Percentiles rank a stretch among this genome's conserved stretches.
These are phyloP conservation scores for Nothophaeocryptopus gaeumannii DNA, from an alignment of 2,329 filamentous ascomycete species.

Conservation along the genomic window DNA sequence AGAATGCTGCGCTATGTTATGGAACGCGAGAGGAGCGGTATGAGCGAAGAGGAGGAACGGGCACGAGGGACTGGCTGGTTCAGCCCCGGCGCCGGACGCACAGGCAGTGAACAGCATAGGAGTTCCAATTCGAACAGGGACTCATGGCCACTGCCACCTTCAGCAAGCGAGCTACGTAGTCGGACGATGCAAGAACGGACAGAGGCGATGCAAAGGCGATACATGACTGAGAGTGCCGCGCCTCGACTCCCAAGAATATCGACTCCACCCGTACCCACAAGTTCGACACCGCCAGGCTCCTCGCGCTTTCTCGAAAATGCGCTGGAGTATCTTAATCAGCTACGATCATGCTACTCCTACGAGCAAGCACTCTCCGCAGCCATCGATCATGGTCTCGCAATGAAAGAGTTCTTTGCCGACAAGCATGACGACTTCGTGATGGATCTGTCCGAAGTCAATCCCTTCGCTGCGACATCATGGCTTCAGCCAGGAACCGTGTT, in stretches of 20 bases:
- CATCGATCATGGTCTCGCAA: constrained; percentile 53
- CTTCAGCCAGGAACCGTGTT: constrained; percentile 60
- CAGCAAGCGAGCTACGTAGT: constrained; percentile 21
- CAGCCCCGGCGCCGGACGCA: constrained; percentile 17
- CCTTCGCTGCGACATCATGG: constrained; percentile 59
- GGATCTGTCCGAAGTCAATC: constrained; percentile 51
- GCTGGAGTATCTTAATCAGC: constrained; percentile 59
- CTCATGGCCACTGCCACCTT: constrained; percentile 26
- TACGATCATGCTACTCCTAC: constrained; percentile 53
- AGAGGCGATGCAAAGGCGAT: constrained; percentile 35
- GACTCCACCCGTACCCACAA: constrained; percentile 25
- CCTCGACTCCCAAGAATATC: constrained; percentile 31
- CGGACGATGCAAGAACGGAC: constrained; percentile 29
- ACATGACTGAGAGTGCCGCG: constrained; percentile 34
- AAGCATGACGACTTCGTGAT: constrained; percentile 58
- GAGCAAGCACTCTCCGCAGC: constrained; percentile 56
- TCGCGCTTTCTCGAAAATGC: constrained; percentile 53
- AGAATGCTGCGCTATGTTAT: constrained; percentile 42
- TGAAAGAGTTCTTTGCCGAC: constrained; percentile 52
- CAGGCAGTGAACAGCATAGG: constrained; percentile 18
- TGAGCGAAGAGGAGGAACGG: constrained; percentile 35
- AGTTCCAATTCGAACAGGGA: constrained; percentile 18
- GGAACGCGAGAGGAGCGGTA: constrained; percentile 37
- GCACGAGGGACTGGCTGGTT: constrained; percentile 36
- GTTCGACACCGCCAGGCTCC: constrained; percentile 15